A percentile compares a stretch with the other conserved stretches of the same genome.
Conservation (phyloP, 352 stramenopile genomes). For the Globisporangium polare region DNA sequence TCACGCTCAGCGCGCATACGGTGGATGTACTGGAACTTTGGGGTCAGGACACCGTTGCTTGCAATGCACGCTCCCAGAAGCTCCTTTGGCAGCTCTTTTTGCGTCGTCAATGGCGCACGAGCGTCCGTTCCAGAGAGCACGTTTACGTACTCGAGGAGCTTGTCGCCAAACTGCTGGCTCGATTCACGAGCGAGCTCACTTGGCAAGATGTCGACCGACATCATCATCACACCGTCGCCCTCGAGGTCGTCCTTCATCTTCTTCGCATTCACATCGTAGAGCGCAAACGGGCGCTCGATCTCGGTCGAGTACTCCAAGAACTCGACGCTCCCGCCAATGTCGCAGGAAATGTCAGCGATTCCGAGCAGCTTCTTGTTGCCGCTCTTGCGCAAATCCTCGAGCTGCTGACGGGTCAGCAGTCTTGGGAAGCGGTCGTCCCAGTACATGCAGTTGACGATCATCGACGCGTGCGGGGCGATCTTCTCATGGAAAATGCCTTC, state of each 20-base stretch:
- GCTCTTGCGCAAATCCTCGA: constrained; percentile 57
- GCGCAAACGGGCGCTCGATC: constrained; percentile 93
- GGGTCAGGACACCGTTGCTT: constrained; percentile 79
- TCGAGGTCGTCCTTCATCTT: constrained; percentile 74
- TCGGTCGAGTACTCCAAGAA: constrained; percentile 91
- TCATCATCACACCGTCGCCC: constrained; percentile 87
- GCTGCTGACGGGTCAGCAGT: constrained; percentile 90
- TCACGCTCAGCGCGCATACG: constrained; percentile 84
- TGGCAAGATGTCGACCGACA: constrained; percentile 95
- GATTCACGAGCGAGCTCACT: constrained; percentile 93
- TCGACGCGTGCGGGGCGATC: constrained; percentile 88
- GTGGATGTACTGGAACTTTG: constrained; percentile 91
- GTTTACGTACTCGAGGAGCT: constrained; percentile 85
- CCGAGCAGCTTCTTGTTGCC: constrained; percentile 85
- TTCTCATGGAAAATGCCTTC: constrained; percentile 88
- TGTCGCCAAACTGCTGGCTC: constrained; percentile 94
- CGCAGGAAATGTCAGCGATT: constrained; percentile 95
- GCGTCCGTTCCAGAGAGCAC: constrained; percentile 55
- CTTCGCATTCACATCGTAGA: constrained; percentile 79
- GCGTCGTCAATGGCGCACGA: constrained; percentile 38
- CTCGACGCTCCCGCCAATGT: constrained; percentile 92
- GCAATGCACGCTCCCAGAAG: constrained; percentile 90
- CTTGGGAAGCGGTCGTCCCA: constrained; percentile 94
- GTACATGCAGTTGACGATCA: constrained; percentile 96
- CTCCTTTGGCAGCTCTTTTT: constrained; percentile 67